Percentiles rank a stretch among this genome's conserved stretches.
Evolutionary conservation across 2,329 filamentous ascomycete genomes (phyloP).

Genomic region (Dothideomycetes sp.): DNA sequence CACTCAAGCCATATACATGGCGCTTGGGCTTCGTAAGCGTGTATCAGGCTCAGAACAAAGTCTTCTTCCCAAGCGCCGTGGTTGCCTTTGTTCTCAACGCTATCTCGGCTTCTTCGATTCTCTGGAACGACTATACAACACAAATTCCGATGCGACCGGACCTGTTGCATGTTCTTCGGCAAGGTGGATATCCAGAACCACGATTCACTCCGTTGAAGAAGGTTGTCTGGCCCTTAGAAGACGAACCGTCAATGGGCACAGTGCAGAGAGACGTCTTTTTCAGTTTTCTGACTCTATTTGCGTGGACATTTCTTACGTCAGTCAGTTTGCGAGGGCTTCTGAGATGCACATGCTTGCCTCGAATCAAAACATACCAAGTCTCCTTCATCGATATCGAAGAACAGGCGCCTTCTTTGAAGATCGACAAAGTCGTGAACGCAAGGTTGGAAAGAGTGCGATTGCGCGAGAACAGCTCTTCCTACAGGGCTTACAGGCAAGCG

Average conservation of each 20-base stretch:
- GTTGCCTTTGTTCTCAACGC: neutral
- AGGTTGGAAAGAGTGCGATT: neutral
- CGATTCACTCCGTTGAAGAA: neutral
- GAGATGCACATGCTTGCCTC: neutral
- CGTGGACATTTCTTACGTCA: conserved; percentile 49
- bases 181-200: neutral
- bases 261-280: conserved; percentile 51
- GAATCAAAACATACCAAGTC: neutral
- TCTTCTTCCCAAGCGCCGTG: neutral
- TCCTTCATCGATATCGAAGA: neutral
- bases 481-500: too few species aligned
- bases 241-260: conserved; percentile 49
- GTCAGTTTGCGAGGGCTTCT: conserved; percentile 42
- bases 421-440: neutral
- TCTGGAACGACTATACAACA: neutral
- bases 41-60: conserved; percentile 1
- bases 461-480: neutral
- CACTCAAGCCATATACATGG: neutral
- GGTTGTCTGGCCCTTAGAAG: conserved; percentile 41
- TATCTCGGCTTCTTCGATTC: neutral
- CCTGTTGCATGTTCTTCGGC: neutral
- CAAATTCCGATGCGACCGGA: neutral
- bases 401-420: too few species aligned
- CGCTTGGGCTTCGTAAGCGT: neutral
- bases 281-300: conserved; percentile 43